phyloP scores from a whole-genome alignment of 768 basidiomycete species.

The Chiua virens region DNA sequence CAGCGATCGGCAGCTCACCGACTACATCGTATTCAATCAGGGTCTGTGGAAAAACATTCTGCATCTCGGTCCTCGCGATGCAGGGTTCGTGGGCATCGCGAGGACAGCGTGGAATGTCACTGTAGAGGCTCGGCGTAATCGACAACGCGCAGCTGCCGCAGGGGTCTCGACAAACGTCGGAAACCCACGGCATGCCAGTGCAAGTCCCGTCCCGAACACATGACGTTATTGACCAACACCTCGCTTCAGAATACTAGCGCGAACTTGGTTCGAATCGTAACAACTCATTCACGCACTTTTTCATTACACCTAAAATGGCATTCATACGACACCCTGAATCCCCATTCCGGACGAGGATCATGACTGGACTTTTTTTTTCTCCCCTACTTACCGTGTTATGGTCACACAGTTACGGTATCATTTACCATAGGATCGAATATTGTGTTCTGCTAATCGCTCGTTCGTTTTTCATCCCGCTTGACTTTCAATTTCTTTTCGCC shows the following conservation, averaged over 20 bases:
- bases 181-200: neutral
- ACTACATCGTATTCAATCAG: slow-evolving; percentile 42
- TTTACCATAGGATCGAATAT: slow-evolving; percentile 11
- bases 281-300: slow-evolving; percentile 17
- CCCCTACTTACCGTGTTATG: no score
- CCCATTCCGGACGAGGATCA: slow-evolving; percentile 30
- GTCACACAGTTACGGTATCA: neutral
- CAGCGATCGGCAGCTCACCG: slow-evolving; percentile 36
- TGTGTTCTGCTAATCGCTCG: slow-evolving; percentile 23
- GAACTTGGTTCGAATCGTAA: slow-evolving; percentile 1
- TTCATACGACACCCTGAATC: slow-evolving; percentile 21
- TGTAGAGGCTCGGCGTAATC: slow-evolving; percentile 53
- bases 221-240: slow-evolving; percentile 16
- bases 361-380: slow-evolving; percentile 9
- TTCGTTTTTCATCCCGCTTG: slow-evolving; percentile 1
- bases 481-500: neutral
- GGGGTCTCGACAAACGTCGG: slow-evolving; percentile 15
- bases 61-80: slow-evolving; percentile 49
- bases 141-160: slow-evolving; percentile 17
- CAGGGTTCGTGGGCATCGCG: slow-evolving; percentile 45
- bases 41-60: slow-evolving; percentile 71
- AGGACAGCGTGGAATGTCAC: slow-evolving; percentile 74
- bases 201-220: slow-evolving; percentile 10
- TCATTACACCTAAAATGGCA: slow-evolving; percentile 24
- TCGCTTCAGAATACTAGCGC: slow-evolving; percentile 11